Evolutionary conservation across 768 basidiomycete species (phyloP).

Genomic region (Suillus americanus): DNA sequence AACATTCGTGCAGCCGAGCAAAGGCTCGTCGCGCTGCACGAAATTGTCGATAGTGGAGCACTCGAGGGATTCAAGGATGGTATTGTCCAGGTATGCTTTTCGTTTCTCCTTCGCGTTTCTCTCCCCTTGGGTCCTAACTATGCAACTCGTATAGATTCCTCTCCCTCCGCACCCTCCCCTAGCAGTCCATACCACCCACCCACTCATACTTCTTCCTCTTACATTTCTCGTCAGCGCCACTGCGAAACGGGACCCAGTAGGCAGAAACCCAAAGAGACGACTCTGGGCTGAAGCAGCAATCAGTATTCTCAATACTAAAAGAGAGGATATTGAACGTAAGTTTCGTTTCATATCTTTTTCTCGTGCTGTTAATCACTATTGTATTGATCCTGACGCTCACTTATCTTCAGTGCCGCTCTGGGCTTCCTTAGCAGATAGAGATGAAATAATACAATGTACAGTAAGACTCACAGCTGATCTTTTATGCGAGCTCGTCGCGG

Average conservation of each 20-base stretch:
- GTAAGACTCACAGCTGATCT: slow-evolving; percentile 70
- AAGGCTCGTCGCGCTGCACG: slow-evolving; percentile 59
- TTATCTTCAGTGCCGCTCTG: slow-evolving; percentile 49
- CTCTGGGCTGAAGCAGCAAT: slow-evolving; percentile 69
- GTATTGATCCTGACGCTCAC: not conserved
- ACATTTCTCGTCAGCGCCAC: slow-evolving; percentile 66
- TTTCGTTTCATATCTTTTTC: not conserved
- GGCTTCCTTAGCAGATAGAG: slow-evolving; percentile 51
- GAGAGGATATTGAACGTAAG: slow-evolving; percentile 25
- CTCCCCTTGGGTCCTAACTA: not conserved
- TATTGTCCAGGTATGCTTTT: slow-evolving; percentile 32
- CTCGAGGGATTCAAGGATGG: slow-evolving; percentile 41
- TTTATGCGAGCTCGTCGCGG: slow-evolving; percentile 66
- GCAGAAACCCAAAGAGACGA: slow-evolving; percentile 70
- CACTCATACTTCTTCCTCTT: slow-evolving; percentile 60
- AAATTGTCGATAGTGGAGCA: slow-evolving; percentile 62
- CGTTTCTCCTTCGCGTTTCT: not conserved
- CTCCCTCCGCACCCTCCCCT: slow-evolving; percentile 44
- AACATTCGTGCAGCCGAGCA: slow-evolving; percentile 44
- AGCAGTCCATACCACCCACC: slow-evolving; percentile 62
- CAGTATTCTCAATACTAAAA: slow-evolving; percentile 31
- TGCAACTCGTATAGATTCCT: slow-evolving; percentile 15
- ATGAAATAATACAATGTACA: slow-evolving; percentile 47
- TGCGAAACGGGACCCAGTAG: slow-evolving; percentile 71
- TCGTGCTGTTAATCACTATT: not conserved